phyloP scores from a whole-genome alignment of 2,329 filamentous ascomycete species.

The Gaeumannomyces tritici region DNA sequence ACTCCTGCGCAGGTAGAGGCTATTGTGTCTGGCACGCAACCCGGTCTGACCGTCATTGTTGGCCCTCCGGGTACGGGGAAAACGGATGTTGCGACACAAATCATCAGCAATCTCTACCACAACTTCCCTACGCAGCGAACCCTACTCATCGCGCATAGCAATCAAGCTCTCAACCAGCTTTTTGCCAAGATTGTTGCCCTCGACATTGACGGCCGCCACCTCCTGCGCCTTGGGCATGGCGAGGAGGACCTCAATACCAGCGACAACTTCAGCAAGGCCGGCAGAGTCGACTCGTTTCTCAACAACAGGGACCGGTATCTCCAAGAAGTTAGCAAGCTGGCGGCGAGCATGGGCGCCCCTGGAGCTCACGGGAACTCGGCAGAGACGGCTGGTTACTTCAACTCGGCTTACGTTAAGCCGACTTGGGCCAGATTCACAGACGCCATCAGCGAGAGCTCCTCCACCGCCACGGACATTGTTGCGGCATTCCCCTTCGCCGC shows the following conservation, averaged over 20 bases:
- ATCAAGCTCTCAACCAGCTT: slow-evolving; percentile 93
- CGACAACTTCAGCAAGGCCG: slow-evolving; percentile 84
- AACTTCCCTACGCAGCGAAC: slow-evolving; percentile 93
- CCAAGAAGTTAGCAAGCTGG: slow-evolving; percentile 75
- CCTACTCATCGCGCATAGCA: slow-evolving; percentile 88
- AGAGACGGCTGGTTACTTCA: slow-evolving; percentile 95
- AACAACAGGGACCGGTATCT: slow-evolving; percentile 75
- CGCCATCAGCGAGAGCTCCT: slow-evolving; percentile 43
- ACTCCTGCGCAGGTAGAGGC: slow-evolving; percentile 87
- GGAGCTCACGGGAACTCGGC: slow-evolving; percentile 95
- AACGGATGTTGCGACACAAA: slow-evolving; percentile 97
- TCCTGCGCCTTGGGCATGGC: slow-evolving; percentile 85
- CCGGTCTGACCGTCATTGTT: slow-evolving; percentile 86
- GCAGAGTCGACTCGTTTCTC: slow-evolving; percentile 88
- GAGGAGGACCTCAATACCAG: slow-evolving; percentile 89
- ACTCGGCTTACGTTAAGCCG: slow-evolving; percentile 81
- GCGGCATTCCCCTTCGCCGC: slow-evolving; percentile 75
- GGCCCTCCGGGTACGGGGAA: slow-evolving; percentile 95
- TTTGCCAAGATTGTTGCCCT: slow-evolving; percentile 97
- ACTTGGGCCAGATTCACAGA: slow-evolving; percentile 82
- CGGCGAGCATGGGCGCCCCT: slow-evolving; percentile 73
- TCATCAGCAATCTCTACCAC: slow-evolving; percentile 98
- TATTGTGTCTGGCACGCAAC: slow-evolving; percentile 87
- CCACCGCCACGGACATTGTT: slow-evolving; percentile 52
- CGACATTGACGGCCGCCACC: slow-evolving; percentile 90